Conservation (phyloP, 1,284 basidiomycete genomes). For the Tremellales sp. region DNA sequence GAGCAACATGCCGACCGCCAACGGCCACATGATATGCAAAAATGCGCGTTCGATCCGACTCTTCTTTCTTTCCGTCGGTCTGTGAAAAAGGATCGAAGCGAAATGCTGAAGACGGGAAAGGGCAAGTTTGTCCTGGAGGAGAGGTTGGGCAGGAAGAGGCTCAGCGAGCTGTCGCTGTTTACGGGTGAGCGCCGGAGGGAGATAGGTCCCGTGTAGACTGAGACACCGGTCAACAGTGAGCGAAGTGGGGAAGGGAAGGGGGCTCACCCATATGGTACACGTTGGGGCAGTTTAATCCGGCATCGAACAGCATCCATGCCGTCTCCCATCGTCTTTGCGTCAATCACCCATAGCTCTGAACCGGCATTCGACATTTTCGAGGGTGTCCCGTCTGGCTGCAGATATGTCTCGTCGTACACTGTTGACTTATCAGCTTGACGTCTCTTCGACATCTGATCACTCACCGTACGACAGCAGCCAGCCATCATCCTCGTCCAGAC, state of each 20-base stretch:
- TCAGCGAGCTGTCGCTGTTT: constrained; percentile 19
- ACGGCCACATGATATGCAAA: constrained; percentile 26
- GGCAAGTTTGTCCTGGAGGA: constrained; percentile 32
- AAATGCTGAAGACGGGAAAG: constrained; percentile 31
- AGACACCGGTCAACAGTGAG: too few relatives aligned
- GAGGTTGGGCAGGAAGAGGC: constrained; percentile 21
- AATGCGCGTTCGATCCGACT: constrained; percentile 21
- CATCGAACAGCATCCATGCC: constrained; percentile 47
- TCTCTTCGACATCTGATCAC: constrained; percentile 4
- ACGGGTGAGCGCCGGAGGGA: constrained; percentile 20
- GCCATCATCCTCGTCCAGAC: constrained; percentile 50
- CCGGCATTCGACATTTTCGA: constrained; percentile 39
- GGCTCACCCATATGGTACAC: constrained; percentile 45
- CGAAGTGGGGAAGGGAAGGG: not conserved
- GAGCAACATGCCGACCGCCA: constrained; percentile 18
- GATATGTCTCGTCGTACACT: constrained; percentile 51
- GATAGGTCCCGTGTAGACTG: constrained; percentile 38
- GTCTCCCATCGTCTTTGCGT: constrained; percentile 42
- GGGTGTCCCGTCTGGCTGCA: constrained; percentile 44
- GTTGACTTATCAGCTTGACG: not conserved
- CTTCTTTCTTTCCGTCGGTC: constrained; percentile 24
- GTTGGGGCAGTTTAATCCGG: constrained; percentile 50
- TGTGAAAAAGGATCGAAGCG: constrained; percentile 29
- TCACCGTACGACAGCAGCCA: constrained; percentile 51
- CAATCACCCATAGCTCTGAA: constrained; percentile 52